Conservation (phyloP, 768 basidiomycete genomes). For the Boletus rubropictus region DNA sequence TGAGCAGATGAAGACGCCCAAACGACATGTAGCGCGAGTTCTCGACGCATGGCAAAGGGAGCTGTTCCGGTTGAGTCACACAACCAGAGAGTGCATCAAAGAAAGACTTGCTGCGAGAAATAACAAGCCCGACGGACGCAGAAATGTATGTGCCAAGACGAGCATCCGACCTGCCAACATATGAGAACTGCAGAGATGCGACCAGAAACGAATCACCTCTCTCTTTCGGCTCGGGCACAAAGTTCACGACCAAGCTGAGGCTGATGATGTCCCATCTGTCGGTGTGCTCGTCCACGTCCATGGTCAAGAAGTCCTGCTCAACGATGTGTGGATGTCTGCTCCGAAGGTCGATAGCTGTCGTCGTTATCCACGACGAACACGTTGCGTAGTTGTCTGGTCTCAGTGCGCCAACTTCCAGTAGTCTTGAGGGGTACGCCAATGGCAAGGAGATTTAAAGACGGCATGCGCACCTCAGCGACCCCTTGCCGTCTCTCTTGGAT, state of each 20-base stretch:
- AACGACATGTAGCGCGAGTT: slow-evolving; percentile 82
- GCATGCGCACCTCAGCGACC: slow-evolving; percentile 29
- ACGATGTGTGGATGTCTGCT: slow-evolving; percentile 75
- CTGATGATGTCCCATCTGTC: slow-evolving; percentile 75
- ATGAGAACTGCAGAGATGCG: neutral
- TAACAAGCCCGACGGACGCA: slow-evolving; percentile 50
- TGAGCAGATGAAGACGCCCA: slow-evolving; percentile 49
- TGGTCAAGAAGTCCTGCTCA: slow-evolving; percentile 80
- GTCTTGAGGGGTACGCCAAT: slow-evolving; percentile 35
- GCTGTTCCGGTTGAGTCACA: slow-evolving; percentile 36
- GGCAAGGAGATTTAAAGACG: neutral
- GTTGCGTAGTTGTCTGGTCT: slow-evolving; percentile 73
- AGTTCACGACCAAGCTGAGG: slow-evolving; percentile 86
- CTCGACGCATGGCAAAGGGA: slow-evolving; percentile 76
- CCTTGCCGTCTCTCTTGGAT: slow-evolving; percentile 21
- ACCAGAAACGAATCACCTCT: slow-evolving; percentile 48
- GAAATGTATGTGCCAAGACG: slow-evolving; percentile 49
- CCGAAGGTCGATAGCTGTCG: slow-evolving; percentile 74
- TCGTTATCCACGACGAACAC: slow-evolving; percentile 65
- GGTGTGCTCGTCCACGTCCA: slow-evolving; percentile 46
- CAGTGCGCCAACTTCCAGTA: slow-evolving; percentile 87
- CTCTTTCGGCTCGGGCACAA: slow-evolving; percentile 67
- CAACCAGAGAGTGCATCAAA: neutral
- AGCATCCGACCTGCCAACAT: slow-evolving; percentile 62
- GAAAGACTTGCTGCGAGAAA: slow-evolving; percentile 64